Evolutionary conservation across 2,329 filamentous ascomycete genomes (phyloP).

Genomic region (Xylaria sp.): DNA sequence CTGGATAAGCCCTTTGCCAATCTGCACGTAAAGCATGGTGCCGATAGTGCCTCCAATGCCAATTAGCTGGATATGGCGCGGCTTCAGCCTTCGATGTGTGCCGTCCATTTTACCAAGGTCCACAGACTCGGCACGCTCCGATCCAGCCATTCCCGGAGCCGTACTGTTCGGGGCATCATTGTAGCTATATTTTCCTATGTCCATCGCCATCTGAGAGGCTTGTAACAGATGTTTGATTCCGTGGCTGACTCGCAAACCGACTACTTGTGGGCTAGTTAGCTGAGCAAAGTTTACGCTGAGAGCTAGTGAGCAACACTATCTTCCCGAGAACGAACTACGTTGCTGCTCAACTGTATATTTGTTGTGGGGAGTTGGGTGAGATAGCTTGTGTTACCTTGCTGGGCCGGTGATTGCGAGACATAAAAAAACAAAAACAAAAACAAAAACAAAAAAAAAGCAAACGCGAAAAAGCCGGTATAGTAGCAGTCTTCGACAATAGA

Average conservation of each 20-base stretch:
- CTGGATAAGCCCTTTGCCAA: constrained; percentile 66
- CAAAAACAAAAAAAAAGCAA: no score
- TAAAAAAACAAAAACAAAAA: not conserved
- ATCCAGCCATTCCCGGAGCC: constrained; percentile 39
- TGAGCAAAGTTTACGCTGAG: constrained; percentile 6
- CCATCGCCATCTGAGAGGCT: constrained; percentile 13
- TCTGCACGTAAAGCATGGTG: constrained; percentile 68
- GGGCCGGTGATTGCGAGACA: constrained; percentile 1
- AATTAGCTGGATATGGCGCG: constrained; percentile 68
- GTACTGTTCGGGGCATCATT: constrained; percentile 4
- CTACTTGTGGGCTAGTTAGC: constrained; percentile 2
- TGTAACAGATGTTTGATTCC: not conserved
- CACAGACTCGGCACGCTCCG: constrained; percentile 37
- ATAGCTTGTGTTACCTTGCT: constrained; percentile 4
- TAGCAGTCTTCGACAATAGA: not conserved
- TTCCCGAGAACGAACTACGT: not conserved
- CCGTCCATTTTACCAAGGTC: constrained; percentile 49
- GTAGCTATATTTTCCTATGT: constrained; percentile 15
- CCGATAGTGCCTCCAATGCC: constrained; percentile 74
- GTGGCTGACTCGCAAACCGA: not conserved
- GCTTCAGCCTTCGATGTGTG: constrained; percentile 64
- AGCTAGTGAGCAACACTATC: constrained; percentile 1
- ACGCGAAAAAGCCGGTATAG: not conserved
- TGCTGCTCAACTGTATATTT: not conserved
- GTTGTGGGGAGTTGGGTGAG: not conserved